These are phyloP conservation scores for Trypanosomatidae sp. DNA, from an alignment of 208 protist genomes.

Conservation along the genomic window DNA sequence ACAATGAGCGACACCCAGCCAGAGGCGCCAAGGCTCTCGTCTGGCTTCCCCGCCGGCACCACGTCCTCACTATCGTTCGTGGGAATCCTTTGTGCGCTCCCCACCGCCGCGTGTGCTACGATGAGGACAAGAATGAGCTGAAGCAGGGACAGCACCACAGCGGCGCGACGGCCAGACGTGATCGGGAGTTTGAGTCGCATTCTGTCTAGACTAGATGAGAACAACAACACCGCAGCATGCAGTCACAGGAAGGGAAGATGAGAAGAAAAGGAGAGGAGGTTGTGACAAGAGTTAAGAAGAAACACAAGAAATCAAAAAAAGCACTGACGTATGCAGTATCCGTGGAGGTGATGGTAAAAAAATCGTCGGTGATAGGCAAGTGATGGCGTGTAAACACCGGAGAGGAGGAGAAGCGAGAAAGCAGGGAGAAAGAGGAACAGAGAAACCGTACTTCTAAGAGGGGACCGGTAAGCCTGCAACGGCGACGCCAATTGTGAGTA, in stretches of 20 bases:
- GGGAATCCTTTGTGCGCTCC: background rate
- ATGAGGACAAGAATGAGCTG: slow-evolving; percentile 3
- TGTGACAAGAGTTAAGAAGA: background rate
- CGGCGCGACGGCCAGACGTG: background rate
- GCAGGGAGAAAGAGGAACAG: background rate
- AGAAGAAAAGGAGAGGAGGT: background rate
- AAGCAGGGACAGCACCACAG: background rate
- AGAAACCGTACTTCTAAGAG: background rate
- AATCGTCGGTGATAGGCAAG: background rate
- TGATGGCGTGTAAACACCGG: background rate
- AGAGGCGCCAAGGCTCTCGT: slow-evolving; percentile 22
- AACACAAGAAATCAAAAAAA: background rate
- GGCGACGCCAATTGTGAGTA: background rate
- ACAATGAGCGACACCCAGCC: slow-evolving; percentile 81
- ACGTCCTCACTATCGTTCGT: background rate
- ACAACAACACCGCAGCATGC: background rate
- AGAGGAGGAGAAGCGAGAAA: background rate
- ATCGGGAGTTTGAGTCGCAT: background rate
- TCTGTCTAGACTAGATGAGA: background rate
- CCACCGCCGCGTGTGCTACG: background rate
- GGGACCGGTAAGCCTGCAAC: no score
- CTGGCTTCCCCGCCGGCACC: slow-evolving; percentile 10
- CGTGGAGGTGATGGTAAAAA: background rate
- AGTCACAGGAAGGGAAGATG: background rate
- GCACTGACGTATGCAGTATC: background rate